Conservation (phyloP, 192 early-diverging fungal species). For the Thoreauomyces humboldtii region DNA sequence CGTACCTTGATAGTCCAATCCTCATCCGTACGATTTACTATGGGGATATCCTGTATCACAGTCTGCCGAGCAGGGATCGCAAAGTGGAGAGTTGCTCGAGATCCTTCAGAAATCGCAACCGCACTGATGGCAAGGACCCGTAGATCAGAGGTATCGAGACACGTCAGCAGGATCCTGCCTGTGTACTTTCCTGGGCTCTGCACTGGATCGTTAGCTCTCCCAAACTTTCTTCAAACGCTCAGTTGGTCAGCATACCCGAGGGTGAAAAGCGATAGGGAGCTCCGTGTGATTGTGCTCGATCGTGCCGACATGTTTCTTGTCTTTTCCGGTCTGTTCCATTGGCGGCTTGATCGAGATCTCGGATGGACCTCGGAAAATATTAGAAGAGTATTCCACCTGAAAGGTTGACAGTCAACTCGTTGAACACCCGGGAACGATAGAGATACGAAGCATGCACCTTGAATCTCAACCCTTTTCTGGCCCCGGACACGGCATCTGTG, state of each 20-base stretch:
- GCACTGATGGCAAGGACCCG: slow-evolving; percentile 46
- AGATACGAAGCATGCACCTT: slow-evolving; percentile 37
- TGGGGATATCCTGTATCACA: slow-evolving; percentile 51
- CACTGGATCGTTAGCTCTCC: too few species aligned
- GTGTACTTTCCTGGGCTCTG: slow-evolving; percentile 51
- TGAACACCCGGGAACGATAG: too few species aligned
- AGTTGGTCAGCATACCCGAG: slow-evolving; percentile 29
- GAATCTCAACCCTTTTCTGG: slow-evolving; percentile 27
- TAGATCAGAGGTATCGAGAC: slow-evolving; percentile 43
- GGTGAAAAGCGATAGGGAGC: slow-evolving; percentile 41
- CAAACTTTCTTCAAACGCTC: too few species aligned
- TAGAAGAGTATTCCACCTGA: slow-evolving; percentile 50
- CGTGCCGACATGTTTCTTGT: slow-evolving; percentile 24
- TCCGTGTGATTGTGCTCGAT: slow-evolving; percentile 48
- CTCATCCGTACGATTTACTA: slow-evolving; percentile 51
- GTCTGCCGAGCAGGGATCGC: slow-evolving; percentile 40
- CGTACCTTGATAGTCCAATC: slow-evolving; percentile 50
- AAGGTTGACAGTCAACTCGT: too few species aligned
- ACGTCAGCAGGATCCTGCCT: slow-evolving; percentile 43
- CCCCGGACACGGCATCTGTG: too few species aligned
- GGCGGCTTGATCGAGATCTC: slow-evolving; percentile 42
- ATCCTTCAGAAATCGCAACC: slow-evolving; percentile 48
- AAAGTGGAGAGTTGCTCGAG: slow-evolving; percentile 48
- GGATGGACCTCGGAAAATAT: slow-evolving; percentile 41
- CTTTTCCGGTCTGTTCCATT: slow-evolving; percentile 19